These are phyloP conservation scores for Fusarium pseudocircinatum DNA, from an alignment of 2,329 filamentous ascomycete genomes.

Conservation along the genomic window DNA sequence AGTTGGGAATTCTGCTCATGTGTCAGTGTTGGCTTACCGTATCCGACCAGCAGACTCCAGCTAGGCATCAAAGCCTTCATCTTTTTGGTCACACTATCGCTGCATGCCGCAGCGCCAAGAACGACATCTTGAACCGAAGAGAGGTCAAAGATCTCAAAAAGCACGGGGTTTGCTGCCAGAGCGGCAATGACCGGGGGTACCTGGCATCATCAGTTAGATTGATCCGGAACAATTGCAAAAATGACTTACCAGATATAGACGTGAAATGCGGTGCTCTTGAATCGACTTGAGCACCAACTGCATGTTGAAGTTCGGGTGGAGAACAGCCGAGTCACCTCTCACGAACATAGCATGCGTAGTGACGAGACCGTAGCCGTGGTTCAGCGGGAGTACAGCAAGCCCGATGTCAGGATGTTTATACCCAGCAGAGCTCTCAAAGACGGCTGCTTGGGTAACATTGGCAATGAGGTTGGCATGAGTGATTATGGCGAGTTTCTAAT, in stretches of 20 bases:
- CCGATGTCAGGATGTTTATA: not conserved
- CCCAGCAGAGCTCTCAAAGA: not conserved
- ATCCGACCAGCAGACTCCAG: not conserved
- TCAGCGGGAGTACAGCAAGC: not conserved
- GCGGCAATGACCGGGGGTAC: not conserved
- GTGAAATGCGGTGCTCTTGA: not conserved
- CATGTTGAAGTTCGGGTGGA: not conserved
- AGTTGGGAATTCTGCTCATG: fast-evolving
- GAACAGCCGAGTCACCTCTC: not conserved
- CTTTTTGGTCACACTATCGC: not conserved
- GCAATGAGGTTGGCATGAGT: not conserved
- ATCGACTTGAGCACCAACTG: not conserved
- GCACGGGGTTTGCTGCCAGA: fast-evolving
- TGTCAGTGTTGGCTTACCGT: not conserved
- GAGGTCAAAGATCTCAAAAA: not conserved
- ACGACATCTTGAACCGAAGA: not conserved
- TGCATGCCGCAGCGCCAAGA: not conserved
- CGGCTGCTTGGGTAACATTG: not conserved
- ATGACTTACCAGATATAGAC: not conserved
- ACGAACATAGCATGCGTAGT: not conserved
- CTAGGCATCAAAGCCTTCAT: not conserved
- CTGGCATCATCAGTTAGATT: too few species aligned
- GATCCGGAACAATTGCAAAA: too few species aligned
- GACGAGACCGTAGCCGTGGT: not conserved
- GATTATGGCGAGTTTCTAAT: not conserved